Base-by-base conservation (phyloP, 2,329 filamentous ascomycete genomes). In the Penicillium sp. region DNA sequence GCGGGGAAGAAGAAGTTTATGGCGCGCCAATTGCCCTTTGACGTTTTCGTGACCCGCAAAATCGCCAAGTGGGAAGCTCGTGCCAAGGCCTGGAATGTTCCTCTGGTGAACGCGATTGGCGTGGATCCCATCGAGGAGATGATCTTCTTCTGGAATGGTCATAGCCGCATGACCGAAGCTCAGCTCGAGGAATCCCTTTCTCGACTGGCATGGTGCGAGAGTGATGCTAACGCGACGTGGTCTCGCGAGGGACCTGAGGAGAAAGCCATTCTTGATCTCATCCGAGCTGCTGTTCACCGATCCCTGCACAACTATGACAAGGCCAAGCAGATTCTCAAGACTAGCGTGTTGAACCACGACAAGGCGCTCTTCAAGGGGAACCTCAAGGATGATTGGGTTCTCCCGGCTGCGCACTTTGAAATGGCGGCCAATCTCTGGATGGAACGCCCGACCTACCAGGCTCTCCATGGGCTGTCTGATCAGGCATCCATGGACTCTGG, bases 91-190 rank as follows among this genome's bases (percentile, higher is more conserved):
- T 82, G 85, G 71, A 78, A 81, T 2, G 73, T 90, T 29, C 82
- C 86, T 44, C 77, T 96, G 3, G 81, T 88, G 1, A 93, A 97
- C 62, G 91, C 88, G 0, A 79, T 95, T 8, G 91, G 91, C 0
- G 80, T 89, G 3, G 88, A 86, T 54, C 94, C 94, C 0, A 78
- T 90, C 0, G 84, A 91, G 64, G 94, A 97, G 75, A 95, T 97
- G 88, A 86, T 88, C 12, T 95, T 93, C 70, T 85, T 97, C 63
- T 97, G 92, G 92, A 92, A 90, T 65, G 93, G 92, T 0, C 85
- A 84, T 62, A 93, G 89, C 72, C 85, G 90, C 49, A 95, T 96
- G 89, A 77, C 81, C 2, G 63, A 74, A 0, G 74, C 75, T 0
- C 82, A 93, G 54, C 76, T 96, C 13, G 76, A 87, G 44, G 74